Conservation (phyloP, 495 filamentous ascomycete genomes). For the Aspergillus affinis region DNA sequence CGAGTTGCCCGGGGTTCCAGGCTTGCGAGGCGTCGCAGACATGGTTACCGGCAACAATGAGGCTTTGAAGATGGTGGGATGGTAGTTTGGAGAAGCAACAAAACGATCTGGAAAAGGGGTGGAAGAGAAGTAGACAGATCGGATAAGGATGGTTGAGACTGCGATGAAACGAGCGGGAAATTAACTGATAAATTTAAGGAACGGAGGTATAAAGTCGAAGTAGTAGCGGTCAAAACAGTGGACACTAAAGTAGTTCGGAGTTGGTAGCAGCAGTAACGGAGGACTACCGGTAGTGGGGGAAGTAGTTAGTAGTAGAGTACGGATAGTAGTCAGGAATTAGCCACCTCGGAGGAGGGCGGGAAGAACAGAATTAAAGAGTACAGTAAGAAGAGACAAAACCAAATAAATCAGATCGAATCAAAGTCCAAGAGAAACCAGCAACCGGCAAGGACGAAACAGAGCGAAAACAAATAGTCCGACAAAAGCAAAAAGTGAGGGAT, state of each 20-base stretch:
- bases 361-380: neutral
- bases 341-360: too few relatives aligned
- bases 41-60: constrained; percentile 33
- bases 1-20: constrained; percentile 41
- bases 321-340: too few relatives aligned
- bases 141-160: constrained; percentile 6
- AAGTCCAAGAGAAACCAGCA: too few relatives aligned
- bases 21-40: constrained; percentile 48
- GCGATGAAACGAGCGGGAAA: constrained; percentile 28
- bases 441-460: neutral
- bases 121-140: constrained; percentile 3
- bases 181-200: constrained; percentile 30
- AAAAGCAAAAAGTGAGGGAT: neutral
- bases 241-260: constrained; percentile 17
- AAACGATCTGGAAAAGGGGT: constrained; percentile 16
- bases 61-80: constrained; percentile 10
- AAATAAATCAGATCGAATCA: too few relatives aligned
- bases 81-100: constrained; percentile 10
- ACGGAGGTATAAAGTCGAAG: constrained; percentile 18
- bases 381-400: too few relatives aligned
- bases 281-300: neutral
- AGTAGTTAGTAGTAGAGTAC: too few relatives aligned
- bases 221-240: constrained; percentile 36
- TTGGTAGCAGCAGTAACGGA: constrained; percentile 20
- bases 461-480: neutral